Evolutionary conservation across 352 stramenopile genomes (phyloP), one percentile per base, ranked within the genome.

Genomic region (Phytophthora pistaciae): DNA sequence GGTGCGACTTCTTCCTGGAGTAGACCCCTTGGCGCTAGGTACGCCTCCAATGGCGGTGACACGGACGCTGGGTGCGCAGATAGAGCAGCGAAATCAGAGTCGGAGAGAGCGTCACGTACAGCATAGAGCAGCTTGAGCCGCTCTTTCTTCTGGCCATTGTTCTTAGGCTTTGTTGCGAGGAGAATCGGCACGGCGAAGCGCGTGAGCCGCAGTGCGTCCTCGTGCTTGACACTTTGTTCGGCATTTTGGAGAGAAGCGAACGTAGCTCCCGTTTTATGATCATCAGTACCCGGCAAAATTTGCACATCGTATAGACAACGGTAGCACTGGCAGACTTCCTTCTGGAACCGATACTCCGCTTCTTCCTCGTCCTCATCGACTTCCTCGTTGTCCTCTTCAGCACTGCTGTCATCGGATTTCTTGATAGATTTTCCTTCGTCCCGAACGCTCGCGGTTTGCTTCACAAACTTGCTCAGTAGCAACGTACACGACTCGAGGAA

Each of bases 231-330:
- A 40, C 20, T 21, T n/a, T 46, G 27, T 16, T 79, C 53, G 38
- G 63, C 18, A 13, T 56, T 68, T 18, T 83, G 77, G 3, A 90
- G 75, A 16, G 71, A 74, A 21, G 66, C 69, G 53, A 84, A 77
- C 14, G 74, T 73, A 9, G 79, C 64, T 5, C 80, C 81, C 0
- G 77, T 76, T 60, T 91, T 91, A 72, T 94, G 85, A 36, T 94
- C 87, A 20, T 79, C 75, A 18, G 67, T 80, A 5, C 81, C 81
- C 2, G 82, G 56, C n/a, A 91, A 18, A 38, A 96, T 77, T 21
- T 92, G 84, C 5, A 90, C 78, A 54, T 94, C 87, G 49, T 94
- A 94, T 21, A 94, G 59, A 33, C 88, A 96, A 42, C 79, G 76
- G 38, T 88, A 94, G 62, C 84, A 91, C 60, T 96, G 88, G 14